Base-by-base conservation (phyloP, 2,329 filamentous ascomycete genomes). In the Meredithiella fracta region DNA sequence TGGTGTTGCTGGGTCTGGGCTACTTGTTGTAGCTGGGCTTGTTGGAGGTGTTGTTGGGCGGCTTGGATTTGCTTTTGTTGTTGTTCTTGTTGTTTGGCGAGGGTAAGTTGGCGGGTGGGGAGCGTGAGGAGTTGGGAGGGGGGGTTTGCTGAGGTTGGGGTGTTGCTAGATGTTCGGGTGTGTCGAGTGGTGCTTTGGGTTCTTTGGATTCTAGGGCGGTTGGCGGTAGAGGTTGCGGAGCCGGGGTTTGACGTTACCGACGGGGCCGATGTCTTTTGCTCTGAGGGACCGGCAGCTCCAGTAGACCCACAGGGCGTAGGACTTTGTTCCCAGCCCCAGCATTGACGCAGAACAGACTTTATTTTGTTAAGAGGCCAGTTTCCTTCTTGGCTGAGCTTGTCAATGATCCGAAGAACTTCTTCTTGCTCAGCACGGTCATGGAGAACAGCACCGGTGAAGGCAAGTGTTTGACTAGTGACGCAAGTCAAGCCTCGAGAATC, bases 401-500 rank as follows among this genome's bases (percentile, higher is more conserved):
- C 80, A 42, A 97, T 77, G 25, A 94, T 87, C 2, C 75, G 67
- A 6, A 94, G 71, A 0, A 89, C 85, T 67, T 96, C 89, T 63
- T 85, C 79, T 68, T 94, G 89, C 61, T 95, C 85, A 26, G 75
- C 72, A 3, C 75, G 74, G 54, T 80, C 74, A 0, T 77, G 79
- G 3, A 97, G 72, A 53, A 82, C 82, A 62, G 85, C 80, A 5
- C 84, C 84, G 1, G 86, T 86, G 56, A 92, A 83, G 40, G 83
- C 81, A 5, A 96, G 73, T 34, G 85, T 88, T 8, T 85, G 83
- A 40, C 92, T 79, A 1, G 86, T 86, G 8, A 94, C 82, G 52
- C 80, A 85, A 8, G 85, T 81, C 31, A 95, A 80, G 26, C 86
- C 86, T 25, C 79, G 76, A 65, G 94, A 88, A 63, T 89, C 86